Base-by-base conservation (phyloP, 129 eudicot genomes). In the Tanacetum coccineum region DNA sequence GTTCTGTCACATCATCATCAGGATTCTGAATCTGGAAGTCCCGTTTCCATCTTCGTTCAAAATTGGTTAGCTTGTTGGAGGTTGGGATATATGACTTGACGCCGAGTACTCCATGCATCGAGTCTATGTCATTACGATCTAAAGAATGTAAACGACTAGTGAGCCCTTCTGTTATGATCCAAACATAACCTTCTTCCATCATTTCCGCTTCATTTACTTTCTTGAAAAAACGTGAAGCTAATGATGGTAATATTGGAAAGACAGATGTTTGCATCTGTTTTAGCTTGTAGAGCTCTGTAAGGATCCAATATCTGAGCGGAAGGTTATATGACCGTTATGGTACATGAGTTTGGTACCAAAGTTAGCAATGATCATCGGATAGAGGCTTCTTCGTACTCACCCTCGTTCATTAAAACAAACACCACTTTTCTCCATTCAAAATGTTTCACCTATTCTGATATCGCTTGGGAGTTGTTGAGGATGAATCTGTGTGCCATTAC, bases 181-280 rank as follows among this genome's bases (percentile, higher is more conserved):
- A 52, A 6, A 15, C 44, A 3, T 58, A 58, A 3, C 63, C 63
- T 6, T 22, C 44, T 6, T 58, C 63, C 63, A 26, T 58, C 63
- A 58, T 58, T 58, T 44, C 63, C 7, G 63, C 63, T 58, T 58
- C 63, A 26, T 52, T n/a, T 17, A 52, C 58, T 52, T 52, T 52
- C 11, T 15, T 17, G 58, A 52, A 52, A 52, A 52, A 52, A 4
- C 58, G 58, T 52, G 58, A 5, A 52, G 58, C 58, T 20, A 52
- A 52, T 13, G 8, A 18, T 15, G 58, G 25, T 15, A 52, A 52
- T 52, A 52, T 26, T 20, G 17, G 9, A 11, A 52, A 52, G 7
- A 52, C 21, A 4, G 26, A 7, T 1, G 58, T 52, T 15, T 52
- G 58, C 58, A 18, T 52, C 10, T 26, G 17, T 11, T 52, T 52